Percentiles rank a stretch among this genome's conserved stretches.
phyloP scores from a whole-genome alignment of 768 basidiomycete species.

The Amanita molliuscula region DNA sequence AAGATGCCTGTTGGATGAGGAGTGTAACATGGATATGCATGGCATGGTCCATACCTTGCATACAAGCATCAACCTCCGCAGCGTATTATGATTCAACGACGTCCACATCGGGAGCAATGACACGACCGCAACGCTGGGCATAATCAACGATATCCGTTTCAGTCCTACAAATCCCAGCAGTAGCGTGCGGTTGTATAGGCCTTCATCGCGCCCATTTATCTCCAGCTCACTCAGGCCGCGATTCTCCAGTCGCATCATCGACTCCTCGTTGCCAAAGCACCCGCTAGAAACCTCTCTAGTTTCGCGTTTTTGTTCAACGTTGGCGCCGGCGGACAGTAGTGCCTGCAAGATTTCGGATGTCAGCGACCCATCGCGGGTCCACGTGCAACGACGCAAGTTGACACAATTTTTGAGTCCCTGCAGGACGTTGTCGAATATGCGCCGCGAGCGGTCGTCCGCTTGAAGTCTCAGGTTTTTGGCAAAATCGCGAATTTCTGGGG shows the following conservation, averaged over 20 bases:
- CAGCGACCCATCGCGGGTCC: conserved; percentile 75
- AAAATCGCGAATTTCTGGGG: conserved; percentile 62
- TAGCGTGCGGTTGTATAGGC: conserved; percentile 42
- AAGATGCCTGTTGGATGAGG: conserved; percentile 36
- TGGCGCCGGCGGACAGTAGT: conserved; percentile 16
- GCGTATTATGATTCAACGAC: conserved; percentile 25
- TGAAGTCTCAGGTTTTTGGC: conserved; percentile 37
- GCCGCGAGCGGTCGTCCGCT: conserved; percentile 13
- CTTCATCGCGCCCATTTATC: conserved; percentile 57
- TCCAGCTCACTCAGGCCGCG: conserved; percentile 34
- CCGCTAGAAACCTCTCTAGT: background rate
- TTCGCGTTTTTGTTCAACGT: background rate
- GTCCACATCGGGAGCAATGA: conserved; percentile 43
- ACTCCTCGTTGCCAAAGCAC: background rate
- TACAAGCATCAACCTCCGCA: conserved; percentile 53
- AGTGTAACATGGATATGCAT: background rate
- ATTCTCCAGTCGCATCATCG: background rate
- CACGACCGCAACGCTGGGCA: conserved; percentile 55
- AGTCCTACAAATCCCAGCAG: conserved; percentile 43
- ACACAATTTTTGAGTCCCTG: conserved; percentile 49
- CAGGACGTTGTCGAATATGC: conserved; percentile 29
- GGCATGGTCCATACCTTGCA: conserved; percentile 43
- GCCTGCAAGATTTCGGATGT: conserved; percentile 47
- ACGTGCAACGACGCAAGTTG: conserved; percentile 54
- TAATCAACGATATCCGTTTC: conserved; percentile 54